Evolutionary conservation across 352 stramenopile species (phyloP), one percentile per base, ranked within the genome.

Genomic region (Pythium rishiriense): DNA sequence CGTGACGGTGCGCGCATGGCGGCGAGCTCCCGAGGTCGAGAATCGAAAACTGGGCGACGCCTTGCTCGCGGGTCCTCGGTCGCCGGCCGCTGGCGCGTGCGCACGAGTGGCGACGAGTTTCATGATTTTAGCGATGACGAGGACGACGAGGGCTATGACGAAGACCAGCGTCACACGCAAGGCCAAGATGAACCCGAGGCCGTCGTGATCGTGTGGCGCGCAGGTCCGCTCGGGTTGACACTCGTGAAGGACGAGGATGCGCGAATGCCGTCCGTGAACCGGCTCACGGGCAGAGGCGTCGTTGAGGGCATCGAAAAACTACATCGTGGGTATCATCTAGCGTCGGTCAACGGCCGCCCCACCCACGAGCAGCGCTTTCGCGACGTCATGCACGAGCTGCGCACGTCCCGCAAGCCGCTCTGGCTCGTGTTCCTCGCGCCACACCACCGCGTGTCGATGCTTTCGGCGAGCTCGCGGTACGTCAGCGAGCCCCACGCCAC

Each of bases 211-310:
- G 66, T 85, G 48, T 91, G 83, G 83, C 66, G 56, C 11, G 39
- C 67, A 0, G 80, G 77, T 0, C 68, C 78, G 11, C 62, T 91
- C 1, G 83, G 83, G 0, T 43, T 91, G 33, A 84, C 80, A 17
- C 62, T 91, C 5, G 39, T 78, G 22, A 71, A 87, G 48, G 80
- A 88, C 29, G 52, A 68, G 31, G 78, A 83, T 48, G 80, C 76
- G 11, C 75, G 77, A 1, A 66, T 75, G 33, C 64, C 78, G 14
- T n/a, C 81, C 10, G 78, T 91, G 54, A 85, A 84, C 54, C 80
- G 83, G 15, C 73, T 91, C 50, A 91, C 83, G n/a, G 80, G 80
- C n/a, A 86, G 85, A 58, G 80, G 83, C 0, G 73, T 63, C 0
- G 73, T 78, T 3, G 42, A 39, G 3, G 75, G 76, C 9, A 65